Evolutionary conservation across 352 stramenopile genomes (phyloP).

Genomic region (Phytophthora pinifolia): DNA sequence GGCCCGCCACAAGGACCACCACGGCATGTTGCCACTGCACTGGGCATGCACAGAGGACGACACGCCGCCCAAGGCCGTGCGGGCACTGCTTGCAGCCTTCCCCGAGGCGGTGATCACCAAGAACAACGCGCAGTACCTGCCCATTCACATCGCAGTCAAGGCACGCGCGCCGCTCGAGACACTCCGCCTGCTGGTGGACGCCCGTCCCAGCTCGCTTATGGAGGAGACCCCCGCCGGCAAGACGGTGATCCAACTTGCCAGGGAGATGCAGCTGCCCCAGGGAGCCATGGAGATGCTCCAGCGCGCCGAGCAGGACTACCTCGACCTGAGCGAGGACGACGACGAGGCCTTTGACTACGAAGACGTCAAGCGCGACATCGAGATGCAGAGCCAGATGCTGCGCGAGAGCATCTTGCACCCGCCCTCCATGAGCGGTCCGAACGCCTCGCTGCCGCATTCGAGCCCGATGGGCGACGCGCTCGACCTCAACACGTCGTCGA

Average conservation of each 20-base stretch:
- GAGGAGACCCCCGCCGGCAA: conserved; percentile 74
- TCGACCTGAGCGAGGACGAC: conserved; percentile 61
- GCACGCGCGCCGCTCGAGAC: conserved; percentile 50
- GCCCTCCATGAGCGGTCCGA: conserved; percentile 32
- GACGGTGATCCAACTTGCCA: conserved; percentile 65
- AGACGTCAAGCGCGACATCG: conserved; percentile 72
- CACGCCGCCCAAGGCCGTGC: conserved; percentile 57
- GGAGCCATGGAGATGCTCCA: conserved; percentile 63
- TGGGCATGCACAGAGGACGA: conserved; percentile 85
- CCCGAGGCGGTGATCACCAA: conserved; percentile 73
- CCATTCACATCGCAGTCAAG: conserved; percentile 82
- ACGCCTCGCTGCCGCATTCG: conserved; percentile 30
- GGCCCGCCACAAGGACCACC: conserved; percentile 78
- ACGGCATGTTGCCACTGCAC: conserved; percentile 84
- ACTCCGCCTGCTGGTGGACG: conserved; percentile 60
- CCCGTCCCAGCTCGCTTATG: conserved; percentile 64
- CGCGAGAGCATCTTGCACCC: conserved; percentile 74
- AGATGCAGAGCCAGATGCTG: conserved; percentile 73
- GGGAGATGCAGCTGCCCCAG: conserved; percentile 49
- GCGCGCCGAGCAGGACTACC: conserved; percentile 67
- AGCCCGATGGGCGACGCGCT: conserved; percentile 32
- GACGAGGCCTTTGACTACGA: conserved; percentile 68
- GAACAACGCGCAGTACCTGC: conserved; percentile 84
- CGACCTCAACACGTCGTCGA: conserved; percentile 29
- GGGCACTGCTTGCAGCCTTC: conserved; percentile 68